Conservation (phyloP, 495 filamentous ascomycete species). For the Aspergillus sclerotiicarbonarius region DNA sequence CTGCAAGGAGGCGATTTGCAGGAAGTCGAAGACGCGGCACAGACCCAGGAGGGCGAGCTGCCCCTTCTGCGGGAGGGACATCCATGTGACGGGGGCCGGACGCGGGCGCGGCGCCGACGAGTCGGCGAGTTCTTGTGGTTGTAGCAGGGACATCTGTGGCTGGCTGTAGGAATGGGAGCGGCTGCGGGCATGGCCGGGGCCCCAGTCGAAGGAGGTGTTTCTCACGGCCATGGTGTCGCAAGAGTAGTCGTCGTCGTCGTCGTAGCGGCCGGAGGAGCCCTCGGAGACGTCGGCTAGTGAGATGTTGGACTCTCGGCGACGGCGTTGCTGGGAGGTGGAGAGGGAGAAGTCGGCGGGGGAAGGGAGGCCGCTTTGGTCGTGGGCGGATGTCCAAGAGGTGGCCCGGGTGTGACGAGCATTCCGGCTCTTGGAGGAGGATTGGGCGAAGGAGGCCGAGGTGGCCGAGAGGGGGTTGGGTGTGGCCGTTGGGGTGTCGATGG, state of each 20-base stretch:
- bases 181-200: constrained; percentile 32
- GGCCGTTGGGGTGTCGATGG: constrained; percentile 7
- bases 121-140: constrained; percentile 18
- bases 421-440: constrained; percentile 14
- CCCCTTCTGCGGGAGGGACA: constrained; percentile 67
- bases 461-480: constrained; percentile 12
- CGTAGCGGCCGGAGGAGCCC: constrained; percentile 28
- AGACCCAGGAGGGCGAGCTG: constrained; percentile 74
- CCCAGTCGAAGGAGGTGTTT: constrained; percentile 40
- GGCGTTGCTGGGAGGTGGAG: constrained; percentile 24
- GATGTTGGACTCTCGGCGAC: constrained; percentile 39
- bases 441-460: constrained; percentile 11
- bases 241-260: constrained; percentile 26
- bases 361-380: constrained; percentile 32
- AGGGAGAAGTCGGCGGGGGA: constrained; percentile 21
- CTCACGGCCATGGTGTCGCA: constrained; percentile 25
- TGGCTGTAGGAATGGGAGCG: constrained; percentile 41
- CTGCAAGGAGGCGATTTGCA: constrained; percentile 49
- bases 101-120: constrained; percentile 18
- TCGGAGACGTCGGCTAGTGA: constrained; percentile 40
- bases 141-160: constrained; percentile 20
- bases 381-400: constrained; percentile 43
- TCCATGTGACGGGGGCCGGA: constrained; percentile 56
- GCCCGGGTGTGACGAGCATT: constrained; percentile 42
- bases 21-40: constrained; percentile 61